These are phyloP conservation scores for Borovskyia barvae DNA, from an alignment of 208 protist genomes.

Conservation along the genomic window DNA sequence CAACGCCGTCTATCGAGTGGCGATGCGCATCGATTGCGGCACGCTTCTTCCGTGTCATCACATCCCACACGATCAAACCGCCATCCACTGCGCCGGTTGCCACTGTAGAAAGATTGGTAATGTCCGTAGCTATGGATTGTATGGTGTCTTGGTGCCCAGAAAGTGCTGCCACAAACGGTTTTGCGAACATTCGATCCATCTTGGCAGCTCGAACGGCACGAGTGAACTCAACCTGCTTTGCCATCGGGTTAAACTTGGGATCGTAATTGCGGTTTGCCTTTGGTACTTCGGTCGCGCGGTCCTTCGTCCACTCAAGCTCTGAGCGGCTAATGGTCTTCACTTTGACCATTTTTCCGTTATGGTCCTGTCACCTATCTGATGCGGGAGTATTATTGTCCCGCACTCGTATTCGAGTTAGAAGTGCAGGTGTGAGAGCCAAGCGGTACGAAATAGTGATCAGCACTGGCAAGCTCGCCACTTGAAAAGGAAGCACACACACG, in stretches of 20 bases:
- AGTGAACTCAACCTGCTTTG: conserved; percentile 96
- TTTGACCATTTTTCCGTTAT: conserved; percentile 88
- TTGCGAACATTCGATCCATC: conserved; percentile 96
- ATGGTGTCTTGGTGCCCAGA: conserved; percentile 92
- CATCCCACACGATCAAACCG: conserved; percentile 88
- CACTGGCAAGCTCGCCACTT: no score
- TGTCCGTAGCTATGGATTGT: conserved; percentile 87
- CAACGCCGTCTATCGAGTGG: conserved; percentile 94
- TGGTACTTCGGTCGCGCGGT: conserved; percentile 85
- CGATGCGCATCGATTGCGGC: conserved; percentile 88
- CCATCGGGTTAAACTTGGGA: conserved; percentile 94
- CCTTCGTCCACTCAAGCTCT: conserved; percentile 91
- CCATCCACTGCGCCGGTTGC: conserved; percentile 89
- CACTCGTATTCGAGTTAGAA: no score
- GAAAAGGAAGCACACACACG: no score
- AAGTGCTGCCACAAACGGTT: conserved; percentile 94
- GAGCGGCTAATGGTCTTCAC: conserved; percentile 93
- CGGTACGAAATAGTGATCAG: no score
- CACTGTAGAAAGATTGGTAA: conserved; percentile 80
- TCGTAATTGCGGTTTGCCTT: conserved; percentile 93
- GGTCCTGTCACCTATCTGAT: no score
- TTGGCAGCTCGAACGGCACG: conserved; percentile 95
- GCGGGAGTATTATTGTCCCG: no score
- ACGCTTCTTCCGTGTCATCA: conserved; percentile 70
- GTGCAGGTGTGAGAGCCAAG: no score